Evolutionary conservation across 78 protist species (phyloP).

Genomic region (Isochrysis galbana): DNA sequence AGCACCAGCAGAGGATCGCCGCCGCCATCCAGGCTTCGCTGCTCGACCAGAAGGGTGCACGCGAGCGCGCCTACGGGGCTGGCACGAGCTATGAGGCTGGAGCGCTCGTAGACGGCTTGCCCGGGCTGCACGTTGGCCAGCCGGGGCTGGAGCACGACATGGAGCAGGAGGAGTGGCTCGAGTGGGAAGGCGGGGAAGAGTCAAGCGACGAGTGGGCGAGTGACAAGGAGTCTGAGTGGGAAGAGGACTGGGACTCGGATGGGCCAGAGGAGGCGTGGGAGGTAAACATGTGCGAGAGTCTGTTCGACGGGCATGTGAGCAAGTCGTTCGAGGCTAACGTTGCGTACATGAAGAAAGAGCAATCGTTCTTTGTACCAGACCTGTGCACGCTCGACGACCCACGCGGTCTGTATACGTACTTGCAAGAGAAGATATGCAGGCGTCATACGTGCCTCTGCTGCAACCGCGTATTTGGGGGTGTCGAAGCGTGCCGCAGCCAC

Average conservation of each 20-base stretch:
- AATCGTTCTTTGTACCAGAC: background rate
- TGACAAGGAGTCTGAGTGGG: background rate
- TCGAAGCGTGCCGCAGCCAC: background rate
- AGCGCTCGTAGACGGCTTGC: too few relatives aligned
- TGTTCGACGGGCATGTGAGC: background rate
- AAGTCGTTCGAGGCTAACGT: constrained; percentile 1
- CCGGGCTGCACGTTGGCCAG: background rate
- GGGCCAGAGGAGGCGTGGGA: background rate
- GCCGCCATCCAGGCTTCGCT: too few relatives aligned
- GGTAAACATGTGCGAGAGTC: background rate
- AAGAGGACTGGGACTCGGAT: too few relatives aligned
- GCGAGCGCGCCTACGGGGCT: too few relatives aligned
- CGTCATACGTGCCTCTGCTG: background rate
- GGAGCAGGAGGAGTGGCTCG: background rate
- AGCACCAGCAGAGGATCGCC: too few relatives aligned
- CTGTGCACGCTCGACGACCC: background rate
- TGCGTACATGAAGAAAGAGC: background rate
- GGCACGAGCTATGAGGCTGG: too few relatives aligned
- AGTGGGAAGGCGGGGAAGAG: background rate
- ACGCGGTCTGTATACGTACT: background rate
- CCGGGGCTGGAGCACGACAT: background rate
- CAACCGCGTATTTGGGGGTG: background rate
- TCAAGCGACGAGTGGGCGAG: background rate
- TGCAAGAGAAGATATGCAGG: background rate
- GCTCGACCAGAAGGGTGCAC: too few relatives aligned